Evolutionary conservation across 306 rosid species (phyloP).

Genomic region (Sphenostylis stenocarpa): DNA sequence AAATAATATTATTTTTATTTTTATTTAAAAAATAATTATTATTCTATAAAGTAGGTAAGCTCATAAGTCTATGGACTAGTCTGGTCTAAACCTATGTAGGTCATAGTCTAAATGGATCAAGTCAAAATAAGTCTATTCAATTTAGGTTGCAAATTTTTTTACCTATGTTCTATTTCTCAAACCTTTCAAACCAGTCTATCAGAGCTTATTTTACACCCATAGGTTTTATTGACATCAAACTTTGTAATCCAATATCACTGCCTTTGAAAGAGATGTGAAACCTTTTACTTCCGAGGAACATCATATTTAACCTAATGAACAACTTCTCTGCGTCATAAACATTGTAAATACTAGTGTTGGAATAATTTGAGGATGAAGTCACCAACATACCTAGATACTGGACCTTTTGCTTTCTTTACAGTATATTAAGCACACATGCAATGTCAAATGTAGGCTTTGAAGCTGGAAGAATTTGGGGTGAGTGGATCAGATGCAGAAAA

Average conservation of each 20-base stretch:
- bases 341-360: slow-evolving; percentile 1
- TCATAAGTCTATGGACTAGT: no score
- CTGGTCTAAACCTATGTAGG: no score
- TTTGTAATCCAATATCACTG: neutral
- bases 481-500: slow-evolving; percentile 90
- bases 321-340: slow-evolving; percentile 8
- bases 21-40: no score
- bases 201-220: no score
- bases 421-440: slow-evolving; percentile 17
- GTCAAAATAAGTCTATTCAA: no score
- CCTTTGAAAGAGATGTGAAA: slow-evolving; percentile 5
- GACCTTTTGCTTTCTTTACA: neutral
- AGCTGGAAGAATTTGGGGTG: slow-evolving; percentile 97
- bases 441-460: slow-evolving; percentile 65
- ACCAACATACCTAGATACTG: neutral
- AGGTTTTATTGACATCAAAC: neutral
- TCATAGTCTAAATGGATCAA: no score
- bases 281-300: slow-evolving; percentile 2
- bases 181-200: no score
- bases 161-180: no score
- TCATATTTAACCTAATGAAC: neutral
- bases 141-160: no score
- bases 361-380: slow-evolving; percentile 3
- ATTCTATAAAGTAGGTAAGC: no score
- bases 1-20: no score